Evolutionary conservation across 306 rosid genomes (phyloP).

Genomic region (Vigna nakashimae): DNA sequence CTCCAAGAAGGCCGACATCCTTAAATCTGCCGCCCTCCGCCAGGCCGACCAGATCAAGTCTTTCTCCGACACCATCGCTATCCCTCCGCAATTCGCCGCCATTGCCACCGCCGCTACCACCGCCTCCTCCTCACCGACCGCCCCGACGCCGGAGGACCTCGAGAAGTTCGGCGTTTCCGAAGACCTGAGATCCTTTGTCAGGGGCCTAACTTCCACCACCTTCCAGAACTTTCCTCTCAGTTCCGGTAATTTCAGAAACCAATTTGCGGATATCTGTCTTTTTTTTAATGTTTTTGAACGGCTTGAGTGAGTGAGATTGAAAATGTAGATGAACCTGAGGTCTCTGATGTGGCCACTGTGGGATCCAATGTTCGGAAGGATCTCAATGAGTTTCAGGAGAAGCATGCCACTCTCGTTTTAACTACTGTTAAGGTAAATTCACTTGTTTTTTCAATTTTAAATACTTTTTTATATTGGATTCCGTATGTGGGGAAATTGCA

Average conservation of each 20-base stretch:
- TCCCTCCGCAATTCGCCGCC: conserved; percentile 74
- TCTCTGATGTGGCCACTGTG: conserved; percentile 62
- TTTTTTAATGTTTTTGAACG: background rate
- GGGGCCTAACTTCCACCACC: conserved; percentile 88
- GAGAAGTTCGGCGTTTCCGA: conserved; percentile 72
- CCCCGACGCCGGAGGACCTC: conserved; percentile 60
- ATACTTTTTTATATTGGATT: background rate
- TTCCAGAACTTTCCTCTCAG: conserved; percentile 79
- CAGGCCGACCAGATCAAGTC: conserved; percentile 92
- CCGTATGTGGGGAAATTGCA: conserved; percentile 2
- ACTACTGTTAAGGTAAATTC: conserved; percentile 83
- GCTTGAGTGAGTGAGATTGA: conserved; percentile 19
- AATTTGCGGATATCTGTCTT: background rate
- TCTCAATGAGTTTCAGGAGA: conserved; percentile 97
- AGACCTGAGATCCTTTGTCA: conserved; percentile 87
- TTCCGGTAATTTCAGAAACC: conserved; percentile 55
- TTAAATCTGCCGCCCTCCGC: conserved; percentile 76
- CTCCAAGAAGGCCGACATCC: conserved; percentile 85
- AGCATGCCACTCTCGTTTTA: conserved; percentile 89
- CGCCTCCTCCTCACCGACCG: conserved; percentile 30
- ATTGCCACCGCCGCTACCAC: conserved; percentile 39
- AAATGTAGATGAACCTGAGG: conserved; percentile 75
- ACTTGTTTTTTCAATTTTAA: background rate
- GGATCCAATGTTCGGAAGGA: conserved; percentile 88
- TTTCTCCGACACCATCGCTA: conserved; percentile 70